Base-by-base conservation (phyloP, 805 yeast species). In the Metschnikowia cubensis region DNA sequence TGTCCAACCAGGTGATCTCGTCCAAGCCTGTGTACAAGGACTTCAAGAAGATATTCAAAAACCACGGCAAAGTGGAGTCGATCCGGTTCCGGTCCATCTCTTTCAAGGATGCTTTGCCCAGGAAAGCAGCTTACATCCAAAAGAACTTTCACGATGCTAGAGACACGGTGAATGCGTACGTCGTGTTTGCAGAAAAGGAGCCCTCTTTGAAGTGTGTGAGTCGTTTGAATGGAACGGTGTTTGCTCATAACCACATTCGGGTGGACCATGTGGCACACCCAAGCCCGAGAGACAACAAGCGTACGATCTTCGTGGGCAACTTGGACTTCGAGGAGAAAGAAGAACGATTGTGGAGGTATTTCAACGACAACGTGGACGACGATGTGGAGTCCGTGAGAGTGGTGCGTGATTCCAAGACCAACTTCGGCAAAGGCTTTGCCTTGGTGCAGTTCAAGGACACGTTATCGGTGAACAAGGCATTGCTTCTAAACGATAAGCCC, bases 371-470 rank as follows among this genome's bases (percentile, higher is more conserved):
- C 35, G 59, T 67, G 35, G 67, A 64, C 34, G 70, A 69, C 40
- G 84, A 80, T 25, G 86, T 94, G 48, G 96, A 90, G 65, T 85
- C 87, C 54, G 97, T 94, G 32, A 81, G 99, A 67, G 79, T 94
- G 42, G 80, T 94, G 33, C 82, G 99, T 64, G 99, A 94, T 65
- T 71, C 96, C 15, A 89, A 89, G 71, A 92, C 97, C 20, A 92
- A 94, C 61, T 75, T 92, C 51, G 99, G 99, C 55, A 94, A 94
- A 71, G 99, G 99, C 5, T 91, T 94, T 71, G 99, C 96, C 5
- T 88, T 91, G 65, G 90, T 94, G 34, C 98, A 92, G 68, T 94
- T 91, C 73, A 79, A 76, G 53, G 92, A 87, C 61, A 59, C 79
- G 1, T 69, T 84, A 49, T 75, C 84, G 38, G 96, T 94, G 8